phyloP scores from a whole-genome alignment of 495 filamentous ascomycete genomes.

The Paragyromitra xinjiangensis region DNA sequence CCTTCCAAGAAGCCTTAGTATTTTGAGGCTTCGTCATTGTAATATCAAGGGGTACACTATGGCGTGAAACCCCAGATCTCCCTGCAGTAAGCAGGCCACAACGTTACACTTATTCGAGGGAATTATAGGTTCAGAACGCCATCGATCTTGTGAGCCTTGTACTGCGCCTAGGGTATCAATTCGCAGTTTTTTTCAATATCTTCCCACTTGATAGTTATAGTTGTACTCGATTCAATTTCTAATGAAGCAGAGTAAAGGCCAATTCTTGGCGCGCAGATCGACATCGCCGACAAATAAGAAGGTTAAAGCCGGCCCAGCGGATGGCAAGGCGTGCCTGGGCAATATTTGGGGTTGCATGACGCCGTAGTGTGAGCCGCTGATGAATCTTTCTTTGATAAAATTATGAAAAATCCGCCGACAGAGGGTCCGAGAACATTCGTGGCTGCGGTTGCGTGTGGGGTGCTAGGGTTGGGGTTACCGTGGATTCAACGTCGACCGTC shows the following conservation, averaged over 20 bases:
- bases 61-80: not conserved
- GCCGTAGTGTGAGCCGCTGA: not conserved
- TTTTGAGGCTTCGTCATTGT: not conserved
- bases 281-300: slow-evolving; percentile 14
- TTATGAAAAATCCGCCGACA: slow-evolving; percentile 8
- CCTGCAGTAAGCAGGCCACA: not conserved
- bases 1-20: not conserved
- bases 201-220: not conserved
- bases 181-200: not conserved
- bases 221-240: slow-evolving; percentile 3
- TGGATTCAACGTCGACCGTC: not conserved
- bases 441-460: not conserved
- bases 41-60: not conserved
- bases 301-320: not conserved
- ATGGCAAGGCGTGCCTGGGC: slow-evolving; percentile 15
- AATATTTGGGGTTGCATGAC: slow-evolving; percentile 2
- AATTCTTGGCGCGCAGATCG: slow-evolving; percentile 3
- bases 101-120: slow-evolving; percentile 9
- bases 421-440: not conserved
- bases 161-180: not conserved
- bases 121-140: not conserved
- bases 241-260: slow-evolving; percentile 19
- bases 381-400: slow-evolving; percentile 7
- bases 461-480: slow-evolving; percentile 13
- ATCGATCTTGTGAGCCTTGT: slow-evolving; percentile 1